Evolutionary conservation across 805 yeast species (phyloP).

Genomic region (Saturnispora diversa): DNA sequence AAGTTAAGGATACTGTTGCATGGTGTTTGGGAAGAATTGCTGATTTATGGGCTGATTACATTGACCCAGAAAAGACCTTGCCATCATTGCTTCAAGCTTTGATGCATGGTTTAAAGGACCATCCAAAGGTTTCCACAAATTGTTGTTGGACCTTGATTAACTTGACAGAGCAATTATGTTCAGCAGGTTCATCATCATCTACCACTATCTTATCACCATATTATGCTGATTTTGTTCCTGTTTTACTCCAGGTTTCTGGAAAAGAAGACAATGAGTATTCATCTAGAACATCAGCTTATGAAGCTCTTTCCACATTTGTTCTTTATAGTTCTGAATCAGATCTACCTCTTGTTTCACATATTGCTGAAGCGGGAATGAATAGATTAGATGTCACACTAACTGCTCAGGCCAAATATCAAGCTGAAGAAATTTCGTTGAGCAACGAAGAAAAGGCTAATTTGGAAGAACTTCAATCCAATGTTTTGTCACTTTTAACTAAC

Average conservation of each 20-base stretch:
- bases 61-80: slow-evolving; percentile 56
- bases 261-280: slow-evolving; percentile 77
- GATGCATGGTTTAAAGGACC: slow-evolving; percentile 75
- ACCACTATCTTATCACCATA: slow-evolving; percentile 67
- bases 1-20: slow-evolving; percentile 93
- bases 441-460: slow-evolving; percentile 69
- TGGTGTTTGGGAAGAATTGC: slow-evolving; percentile 98
- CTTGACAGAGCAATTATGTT: slow-evolving; percentile 72
- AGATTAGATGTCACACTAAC: slow-evolving; percentile 66
- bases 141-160: slow-evolving; percentile 97
- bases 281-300: slow-evolving; percentile 93
- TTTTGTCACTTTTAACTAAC: slow-evolving; percentile 69
- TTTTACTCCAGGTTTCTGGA: slow-evolving; percentile 59
- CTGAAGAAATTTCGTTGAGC: slow-evolving; percentile 20
- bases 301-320: slow-evolving; percentile 80
- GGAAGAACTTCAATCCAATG: slow-evolving; percentile 83
- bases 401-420: slow-evolving; percentile 41
- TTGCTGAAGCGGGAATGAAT: slow-evolving; percentile 66
- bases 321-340: slow-evolving; percentile 65
- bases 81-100: slow-evolving; percentile 70
- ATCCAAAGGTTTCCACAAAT: slow-evolving; percentile 90
- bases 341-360: slow-evolving; percentile 55
- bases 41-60: slow-evolving; percentile 71
- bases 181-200: slow-evolving; percentile 39
- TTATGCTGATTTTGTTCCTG: slow-evolving; percentile 61